Conservation (phyloP, 2,329 filamentous ascomycete species). For the Epichloe sp. region DNA sequence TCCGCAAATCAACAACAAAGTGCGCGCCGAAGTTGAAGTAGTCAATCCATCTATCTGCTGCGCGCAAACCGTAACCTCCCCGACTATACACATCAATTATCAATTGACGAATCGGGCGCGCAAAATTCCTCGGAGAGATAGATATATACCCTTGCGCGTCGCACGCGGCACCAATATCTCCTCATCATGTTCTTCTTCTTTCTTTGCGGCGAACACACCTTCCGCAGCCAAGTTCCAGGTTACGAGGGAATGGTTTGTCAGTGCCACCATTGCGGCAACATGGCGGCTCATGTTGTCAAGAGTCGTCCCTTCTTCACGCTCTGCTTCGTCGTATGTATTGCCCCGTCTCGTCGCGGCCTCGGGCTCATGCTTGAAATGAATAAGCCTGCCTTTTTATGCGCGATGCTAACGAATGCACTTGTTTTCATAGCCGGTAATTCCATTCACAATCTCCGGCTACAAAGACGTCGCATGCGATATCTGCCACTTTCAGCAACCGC, state of each 20-base stretch:
- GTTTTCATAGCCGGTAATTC: constrained; percentile 47
- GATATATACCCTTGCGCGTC: too few relatives aligned
- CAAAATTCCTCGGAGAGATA: too few relatives aligned
- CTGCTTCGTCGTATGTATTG: constrained; percentile 51
- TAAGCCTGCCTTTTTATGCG: neutral
- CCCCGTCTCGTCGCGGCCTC: neutral
- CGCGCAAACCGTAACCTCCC: too few relatives aligned
- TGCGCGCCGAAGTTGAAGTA: too few relatives aligned
- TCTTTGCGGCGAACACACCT: constrained; percentile 48
- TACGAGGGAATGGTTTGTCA: constrained; percentile 50
- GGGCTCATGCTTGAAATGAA: too few relatives aligned
- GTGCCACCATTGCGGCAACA: constrained; percentile 56
- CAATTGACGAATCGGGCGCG: too few relatives aligned
- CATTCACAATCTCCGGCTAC: constrained; percentile 54
- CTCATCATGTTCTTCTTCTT: constrained; percentile 46
- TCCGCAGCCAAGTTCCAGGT: constrained; percentile 44
- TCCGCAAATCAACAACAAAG: too few relatives aligned
- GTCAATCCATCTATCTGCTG: too few relatives aligned
- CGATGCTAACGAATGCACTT: neutral
- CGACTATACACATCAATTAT: too few relatives aligned
- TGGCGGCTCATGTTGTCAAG: constrained; percentile 46
- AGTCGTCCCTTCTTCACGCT: constrained; percentile 65
- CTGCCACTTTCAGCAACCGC: constrained; percentile 62
- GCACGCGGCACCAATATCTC: too few relatives aligned
- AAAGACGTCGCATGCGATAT: constrained; percentile 60